These are phyloP conservation scores for Pseudoscleropodium purum DNA, from an alignment of 225 moss, liverwort and hornwort genomes.

Conservation along the genomic window DNA sequence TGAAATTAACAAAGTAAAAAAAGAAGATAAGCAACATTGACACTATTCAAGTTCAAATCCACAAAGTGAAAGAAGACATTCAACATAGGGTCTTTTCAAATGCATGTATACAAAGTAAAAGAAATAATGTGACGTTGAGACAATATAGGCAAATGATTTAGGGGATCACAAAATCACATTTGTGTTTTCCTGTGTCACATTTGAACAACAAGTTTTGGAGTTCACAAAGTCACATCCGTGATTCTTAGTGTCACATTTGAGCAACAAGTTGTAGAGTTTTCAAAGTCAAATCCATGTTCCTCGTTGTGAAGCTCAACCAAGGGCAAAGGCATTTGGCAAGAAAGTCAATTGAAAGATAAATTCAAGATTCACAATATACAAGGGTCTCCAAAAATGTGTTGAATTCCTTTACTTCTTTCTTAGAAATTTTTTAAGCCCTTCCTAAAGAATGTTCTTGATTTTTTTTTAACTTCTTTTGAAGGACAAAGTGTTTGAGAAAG, in stretches of 20 bases:
- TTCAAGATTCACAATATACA: accelerated
- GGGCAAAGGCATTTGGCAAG: too few relatives aligned
- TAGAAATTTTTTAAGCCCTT: neutral
- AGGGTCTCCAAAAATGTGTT: accelerated
- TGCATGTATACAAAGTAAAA: neutral
- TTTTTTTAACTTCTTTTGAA: neutral
- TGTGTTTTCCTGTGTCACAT: accelerated
- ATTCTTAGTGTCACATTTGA: neutral
- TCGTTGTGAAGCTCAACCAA: neutral
- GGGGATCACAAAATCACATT: accelerated
- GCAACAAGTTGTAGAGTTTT: accelerated
- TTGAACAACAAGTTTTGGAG: accelerated
- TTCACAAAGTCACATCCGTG: neutral
- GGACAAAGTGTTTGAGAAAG: accelerated
- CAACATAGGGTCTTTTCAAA: accelerated
- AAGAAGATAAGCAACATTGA: neutral
- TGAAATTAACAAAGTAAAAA: neutral
- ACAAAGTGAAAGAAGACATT: too few relatives aligned
- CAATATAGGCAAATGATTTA: neutral
- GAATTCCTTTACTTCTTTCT: accelerated
- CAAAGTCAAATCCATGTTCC: neutral
- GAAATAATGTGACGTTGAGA: neutral
- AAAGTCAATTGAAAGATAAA: neutral
- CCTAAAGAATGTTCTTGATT: neutral
- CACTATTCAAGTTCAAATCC: neutral